phyloP scores from a whole-genome alignment of 352 stramenopile species.

The Aphanomyces stellatus region DNA sequence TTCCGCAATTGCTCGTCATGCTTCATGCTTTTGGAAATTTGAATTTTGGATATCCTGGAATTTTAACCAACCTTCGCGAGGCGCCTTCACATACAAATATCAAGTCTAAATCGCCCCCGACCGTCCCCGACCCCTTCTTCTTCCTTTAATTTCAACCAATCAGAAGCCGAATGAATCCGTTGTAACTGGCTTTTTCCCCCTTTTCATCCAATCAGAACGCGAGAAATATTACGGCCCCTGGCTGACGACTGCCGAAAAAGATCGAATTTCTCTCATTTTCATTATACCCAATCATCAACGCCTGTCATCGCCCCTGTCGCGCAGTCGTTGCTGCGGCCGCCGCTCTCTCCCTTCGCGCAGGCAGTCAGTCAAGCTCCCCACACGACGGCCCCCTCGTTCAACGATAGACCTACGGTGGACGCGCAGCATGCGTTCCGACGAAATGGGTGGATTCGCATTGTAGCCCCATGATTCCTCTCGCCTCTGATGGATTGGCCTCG shows the following conservation, averaged over 20 bases:
- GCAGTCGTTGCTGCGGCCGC: no score
- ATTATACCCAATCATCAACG: slow-evolving; percentile 16
- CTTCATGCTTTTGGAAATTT: slow-evolving; percentile 10
- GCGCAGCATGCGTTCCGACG: no score
- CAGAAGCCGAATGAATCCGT: background rate
- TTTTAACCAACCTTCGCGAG: slow-evolving; percentile 21
- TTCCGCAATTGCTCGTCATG: slow-evolving; percentile 7
- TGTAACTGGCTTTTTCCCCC: slow-evolving; percentile 7
- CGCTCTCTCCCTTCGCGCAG: no score
- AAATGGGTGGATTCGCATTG: no score
- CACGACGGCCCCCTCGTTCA: no score
- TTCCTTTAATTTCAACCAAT: slow-evolving; percentile 20
- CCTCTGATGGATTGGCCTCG: no score
- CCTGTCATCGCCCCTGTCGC: no score
- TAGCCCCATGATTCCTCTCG: no score
- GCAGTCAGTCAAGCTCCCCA: no score
- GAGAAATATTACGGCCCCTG: background rate
- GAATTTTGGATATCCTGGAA: slow-evolving; percentile 21
- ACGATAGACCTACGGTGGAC: no score
- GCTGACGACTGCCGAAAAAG: background rate
- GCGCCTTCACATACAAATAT: slow-evolving; percentile 17
- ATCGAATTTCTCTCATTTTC: slow-evolving; percentile 19
- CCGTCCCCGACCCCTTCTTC: slow-evolving; percentile 15
- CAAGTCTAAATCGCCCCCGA: slow-evolving; percentile 1
- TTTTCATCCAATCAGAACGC: slow-evolving; percentile 15